phyloP scores from a whole-genome alignment of 2,329 filamentous ascomycete genomes.

The Xylogone sp. region DNA sequence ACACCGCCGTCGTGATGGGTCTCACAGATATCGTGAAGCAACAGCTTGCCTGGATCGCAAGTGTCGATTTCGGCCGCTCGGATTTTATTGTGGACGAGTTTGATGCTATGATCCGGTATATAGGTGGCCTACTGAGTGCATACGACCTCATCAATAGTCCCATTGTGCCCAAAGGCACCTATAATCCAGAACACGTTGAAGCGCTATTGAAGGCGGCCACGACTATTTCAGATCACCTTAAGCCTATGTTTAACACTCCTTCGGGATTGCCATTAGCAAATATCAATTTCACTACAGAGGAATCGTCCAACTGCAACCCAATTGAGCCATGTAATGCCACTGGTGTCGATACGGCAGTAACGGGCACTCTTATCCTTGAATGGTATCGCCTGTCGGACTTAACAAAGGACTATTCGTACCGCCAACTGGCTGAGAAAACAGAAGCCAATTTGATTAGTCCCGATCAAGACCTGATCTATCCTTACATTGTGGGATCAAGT shows the following conservation, averaged over 20 bases:
- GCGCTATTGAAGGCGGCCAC: conserved; percentile 61
- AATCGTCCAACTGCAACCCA: conserved; percentile 39
- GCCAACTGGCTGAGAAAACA: conserved; percentile 57
- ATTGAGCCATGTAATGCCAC: background rate
- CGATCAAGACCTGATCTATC: conserved; percentile 46
- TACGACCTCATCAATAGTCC: conserved; percentile 56
- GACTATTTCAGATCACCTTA: conserved; percentile 65
- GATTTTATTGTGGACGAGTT: conserved; percentile 66
- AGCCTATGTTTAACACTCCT: conserved; percentile 69
- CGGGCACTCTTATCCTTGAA: conserved; percentile 73
- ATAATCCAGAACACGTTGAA: conserved; percentile 35
- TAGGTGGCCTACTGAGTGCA: conserved; percentile 66
- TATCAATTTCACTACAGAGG: conserved; percentile 52
- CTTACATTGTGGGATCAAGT: conserved; percentile 62
- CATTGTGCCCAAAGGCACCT: conserved; percentile 15
- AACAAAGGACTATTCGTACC: conserved; percentile 62
- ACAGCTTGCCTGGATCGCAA: conserved; percentile 64
- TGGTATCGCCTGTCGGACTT: conserved; percentile 75
- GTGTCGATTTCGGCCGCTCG: conserved; percentile 57
- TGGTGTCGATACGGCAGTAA: conserved; percentile 60
- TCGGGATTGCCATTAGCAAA: conserved; percentile 70
- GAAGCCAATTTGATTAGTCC: conserved; percentile 60
- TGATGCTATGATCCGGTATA: conserved; percentile 82
- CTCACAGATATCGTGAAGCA: conserved; percentile 61
- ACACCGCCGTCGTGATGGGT: conserved; percentile 72